These are phyloP conservation scores for Hygrocybe coccinea DNA, from an alignment of 768 basidiomycete species.

Conservation along the genomic window DNA sequence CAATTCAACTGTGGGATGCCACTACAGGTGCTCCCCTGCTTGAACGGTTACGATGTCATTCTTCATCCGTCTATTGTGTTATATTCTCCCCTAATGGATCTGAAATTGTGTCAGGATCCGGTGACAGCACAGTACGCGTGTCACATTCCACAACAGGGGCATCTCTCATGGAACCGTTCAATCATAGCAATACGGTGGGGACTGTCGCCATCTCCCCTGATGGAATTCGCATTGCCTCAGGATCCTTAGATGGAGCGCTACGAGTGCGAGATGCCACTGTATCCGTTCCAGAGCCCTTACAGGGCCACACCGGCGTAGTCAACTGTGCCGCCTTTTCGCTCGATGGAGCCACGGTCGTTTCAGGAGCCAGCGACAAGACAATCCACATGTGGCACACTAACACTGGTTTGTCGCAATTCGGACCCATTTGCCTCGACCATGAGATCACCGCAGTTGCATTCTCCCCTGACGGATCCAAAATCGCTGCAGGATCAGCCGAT, in stretches of 20 bases:
- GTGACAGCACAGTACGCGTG: too few relatives aligned
- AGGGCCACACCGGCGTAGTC: background rate
- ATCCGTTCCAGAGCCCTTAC: background rate
- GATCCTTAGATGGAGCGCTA: background rate
- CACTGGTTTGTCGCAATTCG: background rate
- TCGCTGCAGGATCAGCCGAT: slow-evolving; percentile 7
- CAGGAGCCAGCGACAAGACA: background rate
- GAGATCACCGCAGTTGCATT: slow-evolving; percentile 4
- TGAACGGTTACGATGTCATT: background rate
- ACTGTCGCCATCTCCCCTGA: background rate
- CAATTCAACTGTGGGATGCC: slow-evolving; percentile 32
- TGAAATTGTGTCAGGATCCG: background rate
- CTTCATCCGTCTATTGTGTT: background rate
- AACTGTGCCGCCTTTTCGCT: background rate
- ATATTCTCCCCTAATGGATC: background rate
- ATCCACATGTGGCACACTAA: slow-evolving; percentile 2
- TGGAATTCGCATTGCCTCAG: background rate
- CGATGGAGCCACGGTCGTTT: slow-evolving; percentile 1
- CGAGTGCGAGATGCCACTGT: background rate
- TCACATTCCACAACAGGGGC: too few relatives aligned
- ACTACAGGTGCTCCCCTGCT: background rate
- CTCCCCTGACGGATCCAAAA: slow-evolving; percentile 8
- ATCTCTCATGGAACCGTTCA: too few relatives aligned
- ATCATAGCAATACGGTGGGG: too few relatives aligned
- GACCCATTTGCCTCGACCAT: background rate